A percentile compares a stretch with the other conserved stretches of the same genome.
phyloP scores from a whole-genome alignment of 306 rosid genomes.

The Begonia loranthoides region DNA sequence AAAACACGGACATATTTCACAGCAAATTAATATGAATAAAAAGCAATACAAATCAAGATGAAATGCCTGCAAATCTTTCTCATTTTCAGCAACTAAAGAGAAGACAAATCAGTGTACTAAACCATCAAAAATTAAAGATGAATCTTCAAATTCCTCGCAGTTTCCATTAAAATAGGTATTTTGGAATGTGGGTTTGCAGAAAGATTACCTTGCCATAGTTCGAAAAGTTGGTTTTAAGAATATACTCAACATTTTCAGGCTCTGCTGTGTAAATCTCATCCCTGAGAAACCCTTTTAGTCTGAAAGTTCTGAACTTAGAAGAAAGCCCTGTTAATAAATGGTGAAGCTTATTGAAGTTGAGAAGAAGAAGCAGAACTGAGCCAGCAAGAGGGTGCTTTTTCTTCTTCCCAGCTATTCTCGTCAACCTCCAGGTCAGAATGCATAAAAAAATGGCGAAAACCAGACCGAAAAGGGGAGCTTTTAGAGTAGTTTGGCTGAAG shows the following conservation, averaged over 20 bases:
- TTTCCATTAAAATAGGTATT: neutral
- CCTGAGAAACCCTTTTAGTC: conserved; percentile 8
- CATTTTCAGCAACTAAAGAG: neutral
- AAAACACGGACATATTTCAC: too few relatives aligned
- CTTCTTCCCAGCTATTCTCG: neutral
- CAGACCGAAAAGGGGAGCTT: conserved; percentile 2
- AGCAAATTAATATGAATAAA: too few relatives aligned
- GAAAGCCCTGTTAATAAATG: conserved; percentile 16
- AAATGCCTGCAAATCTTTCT: neutral
- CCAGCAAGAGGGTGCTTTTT: conserved; percentile 13
- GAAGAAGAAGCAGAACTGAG: conserved; percentile 1
- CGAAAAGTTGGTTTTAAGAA: conserved; percentile 17
- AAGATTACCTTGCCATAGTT: conserved; percentile 19
- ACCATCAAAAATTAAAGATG: too few relatives aligned
- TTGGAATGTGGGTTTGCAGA: neutral
- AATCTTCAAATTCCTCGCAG: too few relatives aligned
- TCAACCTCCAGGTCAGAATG: neutral
- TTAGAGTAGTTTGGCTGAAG: neutral
- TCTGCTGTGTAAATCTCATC: conserved; percentile 12
- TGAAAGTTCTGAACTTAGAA: conserved; percentile 2
- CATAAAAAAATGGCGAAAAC: neutral
- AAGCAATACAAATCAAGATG: neutral
- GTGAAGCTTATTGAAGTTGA: conserved; percentile 11
- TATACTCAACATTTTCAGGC: conserved; percentile 18
- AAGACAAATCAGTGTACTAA: neutral